Conservation (phyloP, 2,329 filamentous ascomycete genomes). For the Trichoderma cornu-damae region DNA sequence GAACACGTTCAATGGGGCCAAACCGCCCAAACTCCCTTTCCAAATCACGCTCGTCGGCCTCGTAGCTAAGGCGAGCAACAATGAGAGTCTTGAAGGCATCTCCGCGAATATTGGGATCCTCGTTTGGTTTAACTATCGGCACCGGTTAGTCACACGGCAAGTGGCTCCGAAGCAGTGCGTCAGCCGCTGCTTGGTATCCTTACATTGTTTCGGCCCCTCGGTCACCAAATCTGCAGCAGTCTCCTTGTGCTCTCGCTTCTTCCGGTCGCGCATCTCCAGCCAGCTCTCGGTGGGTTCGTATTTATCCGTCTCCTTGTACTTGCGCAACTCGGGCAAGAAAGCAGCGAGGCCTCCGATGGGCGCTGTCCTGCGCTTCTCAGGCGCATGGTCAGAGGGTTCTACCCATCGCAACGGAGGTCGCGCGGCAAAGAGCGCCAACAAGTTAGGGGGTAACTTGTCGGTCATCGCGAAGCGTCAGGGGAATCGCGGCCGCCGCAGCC, state of each 20-base stretch:
- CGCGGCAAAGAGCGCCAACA: constrained; percentile 90
- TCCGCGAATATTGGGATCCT: constrained; percentile 84
- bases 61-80: constrained; percentile 83
- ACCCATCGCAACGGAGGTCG: constrained; percentile 89
- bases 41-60: constrained; percentile 81
- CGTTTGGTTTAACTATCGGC: constrained; percentile 65
- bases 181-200: constrained; percentile 23
- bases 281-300: constrained; percentile 87
- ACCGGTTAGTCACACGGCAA: constrained; percentile 16
- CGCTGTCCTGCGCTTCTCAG: constrained; percentile 74
- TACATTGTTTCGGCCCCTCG: constrained; percentile 62
- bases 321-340: constrained; percentile 66
- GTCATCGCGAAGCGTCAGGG: constrained; percentile 61
- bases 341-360: constrained; percentile 67
- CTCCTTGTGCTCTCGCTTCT: constrained; percentile 73
- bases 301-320: constrained; percentile 71
- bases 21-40: constrained; percentile 92
- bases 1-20: constrained; percentile 85
- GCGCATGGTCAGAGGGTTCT: constrained; percentile 73
- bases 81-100: constrained; percentile 95
- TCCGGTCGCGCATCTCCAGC: constrained; percentile 79
- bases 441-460: constrained; percentile 88
- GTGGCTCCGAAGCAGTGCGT: neutral
- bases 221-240: constrained; percentile 58
- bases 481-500: neutral